Percentiles rank a stretch among this genome's conserved stretches.
phyloP scores from a whole-genome alignment of 2,329 filamentous ascomycete genomes.

The Scolecobasidium constrictum region DNA sequence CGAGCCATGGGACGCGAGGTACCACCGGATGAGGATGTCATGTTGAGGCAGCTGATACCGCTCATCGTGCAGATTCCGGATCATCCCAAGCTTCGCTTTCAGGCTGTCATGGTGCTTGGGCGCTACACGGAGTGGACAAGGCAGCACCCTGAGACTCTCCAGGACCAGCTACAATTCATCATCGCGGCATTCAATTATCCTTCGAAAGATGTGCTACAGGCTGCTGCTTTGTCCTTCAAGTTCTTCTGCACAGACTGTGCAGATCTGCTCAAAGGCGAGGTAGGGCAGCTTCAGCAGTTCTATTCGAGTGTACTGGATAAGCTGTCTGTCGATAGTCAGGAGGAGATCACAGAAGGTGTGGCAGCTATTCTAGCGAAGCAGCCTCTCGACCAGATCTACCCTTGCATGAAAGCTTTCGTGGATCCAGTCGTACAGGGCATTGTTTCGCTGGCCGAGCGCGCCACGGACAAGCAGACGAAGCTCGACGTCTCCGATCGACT shows the following conservation, averaged over 20 bases:
- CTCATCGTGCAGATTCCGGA: conserved; percentile 87
- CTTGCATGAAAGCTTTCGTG: conserved; percentile 81
- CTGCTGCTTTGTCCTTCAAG: conserved; percentile 86
- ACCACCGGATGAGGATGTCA: conserved; percentile 72
- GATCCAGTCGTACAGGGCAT: conserved; percentile 79
- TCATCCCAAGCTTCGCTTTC: conserved; percentile 96
- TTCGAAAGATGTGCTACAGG: conserved; percentile 82
- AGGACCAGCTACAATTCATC: conserved; percentile 91
- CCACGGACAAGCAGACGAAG: conserved; percentile 72
- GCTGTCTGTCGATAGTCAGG: conserved; percentile 75
- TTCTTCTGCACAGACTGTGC: conserved; percentile 96
- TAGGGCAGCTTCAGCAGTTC: conserved; percentile 79
- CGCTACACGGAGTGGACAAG: conserved; percentile 98
- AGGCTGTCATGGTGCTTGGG: conserved; percentile 93
- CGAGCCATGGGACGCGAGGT: conserved; percentile 96
- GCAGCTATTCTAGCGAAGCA: conserved; percentile 85
- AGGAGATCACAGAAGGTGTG: conserved; percentile 93
- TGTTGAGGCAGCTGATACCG: conserved; percentile 85
- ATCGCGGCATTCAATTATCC: conserved; percentile 82
- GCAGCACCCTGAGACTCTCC: conserved; percentile 81
- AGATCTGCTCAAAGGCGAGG: conserved; percentile 71
- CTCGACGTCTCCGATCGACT: conserved; percentile 84
- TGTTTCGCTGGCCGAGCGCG: conserved; percentile 77
- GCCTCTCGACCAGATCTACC: conserved; percentile 68
- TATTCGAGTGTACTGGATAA: conserved; percentile 84